Evolutionary conservation across 306 rosid genomes (phyloP), one percentile per base, ranked within the genome.

Genomic region (Calophaca sinica): DNA sequence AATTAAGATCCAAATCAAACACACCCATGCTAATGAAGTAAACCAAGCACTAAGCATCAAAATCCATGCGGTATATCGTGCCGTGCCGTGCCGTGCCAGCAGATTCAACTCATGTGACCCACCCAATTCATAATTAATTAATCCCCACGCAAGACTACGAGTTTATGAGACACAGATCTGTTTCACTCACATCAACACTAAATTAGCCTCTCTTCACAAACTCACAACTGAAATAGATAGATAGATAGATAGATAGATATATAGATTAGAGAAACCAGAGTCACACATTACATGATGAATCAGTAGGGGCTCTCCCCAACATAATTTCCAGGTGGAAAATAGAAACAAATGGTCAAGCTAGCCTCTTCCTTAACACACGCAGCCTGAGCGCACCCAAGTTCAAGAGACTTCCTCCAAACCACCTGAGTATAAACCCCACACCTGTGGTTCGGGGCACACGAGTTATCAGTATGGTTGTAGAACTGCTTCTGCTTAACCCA

Each of bases 361-460:
- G 83, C 28, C 8, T 55, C 62, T 0, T 86, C 89, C 35, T 89
- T 85, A 2, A 7, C 72, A 66, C 98, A 91, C 0, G 76, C 57
- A 29, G 86, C 87, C 38, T 83, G 92, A 42, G 90, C 86, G 6
- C 98, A 93, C 0, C 98, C 96, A 68, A 93, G 5, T 75, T 78
- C 80, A 70, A 74, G 1, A 2, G 94, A 82, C 11, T 88, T 91
- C 71, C 80, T 82, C 97, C 98, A 93, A 53, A 93, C 98, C 0
- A 93, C 90, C 70, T 91, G 97, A 2, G 96, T 93, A 48, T 89
- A 93, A 7, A 88, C 92, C 0, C 96, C 97, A 15, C 98, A 91
- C 49, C 3, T 44, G 57, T 83, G 96, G 12, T 83, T 78, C 0
- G 80, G 61, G 3, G 2, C 83, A 70, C 98, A 93, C 9, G 91